These are phyloP conservation scores for Didymella arachidicola DNA, from an alignment of 2,329 filamentous ascomycete species.

Conservation along the genomic window DNA sequence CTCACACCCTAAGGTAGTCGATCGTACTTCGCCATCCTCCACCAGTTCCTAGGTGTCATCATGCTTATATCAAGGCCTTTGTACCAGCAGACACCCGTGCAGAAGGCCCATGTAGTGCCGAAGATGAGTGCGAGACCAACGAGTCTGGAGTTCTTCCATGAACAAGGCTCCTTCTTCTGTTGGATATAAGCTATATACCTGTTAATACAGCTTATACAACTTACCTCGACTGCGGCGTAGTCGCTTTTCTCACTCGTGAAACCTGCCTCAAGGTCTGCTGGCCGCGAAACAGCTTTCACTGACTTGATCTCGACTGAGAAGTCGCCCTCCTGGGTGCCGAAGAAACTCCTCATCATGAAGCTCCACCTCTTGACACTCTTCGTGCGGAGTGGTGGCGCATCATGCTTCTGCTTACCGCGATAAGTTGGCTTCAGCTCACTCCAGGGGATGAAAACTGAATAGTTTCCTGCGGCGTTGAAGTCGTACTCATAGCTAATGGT, in stretches of 20 bases:
- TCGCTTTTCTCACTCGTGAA: slow-evolving; percentile 16
- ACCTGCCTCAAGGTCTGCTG: slow-evolving; percentile 40
- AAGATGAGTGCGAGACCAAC: slow-evolving; percentile 37
- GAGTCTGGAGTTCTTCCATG: slow-evolving; percentile 38
- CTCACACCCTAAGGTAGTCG: slow-evolving; percentile 1
- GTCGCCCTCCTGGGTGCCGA: slow-evolving; percentile 73
- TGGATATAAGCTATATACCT: slow-evolving; percentile 1
- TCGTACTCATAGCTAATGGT: slow-evolving; percentile 74
- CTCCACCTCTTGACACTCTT: slow-evolving; percentile 70
- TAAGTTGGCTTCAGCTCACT: slow-evolving; percentile 74
- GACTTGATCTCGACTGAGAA: slow-evolving; percentile 67
- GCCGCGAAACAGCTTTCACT: slow-evolving; percentile 57
- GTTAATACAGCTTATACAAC: not conserved
- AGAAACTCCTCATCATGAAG: slow-evolving; percentile 86
- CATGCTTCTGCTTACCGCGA: slow-evolving; percentile 69
- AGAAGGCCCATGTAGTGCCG: slow-evolving; percentile 31
- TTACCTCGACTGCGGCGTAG: slow-evolving; percentile 2
- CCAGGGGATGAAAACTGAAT: slow-evolving; percentile 67
- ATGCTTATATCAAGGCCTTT: slow-evolving; percentile 34
- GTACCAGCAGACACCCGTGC: slow-evolving; percentile 35
- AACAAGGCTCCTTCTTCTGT: slow-evolving; percentile 32
- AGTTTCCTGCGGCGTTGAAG: slow-evolving; percentile 28
- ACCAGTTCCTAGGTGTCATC: slow-evolving; percentile 35
- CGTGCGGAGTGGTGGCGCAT: slow-evolving; percentile 67
- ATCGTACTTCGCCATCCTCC: slow-evolving; percentile 19